Evolutionary conservation across 2,329 filamentous ascomycete species (phyloP), one percentile per base, ranked within the genome.

Genomic region (Penicillium palitans): DNA sequence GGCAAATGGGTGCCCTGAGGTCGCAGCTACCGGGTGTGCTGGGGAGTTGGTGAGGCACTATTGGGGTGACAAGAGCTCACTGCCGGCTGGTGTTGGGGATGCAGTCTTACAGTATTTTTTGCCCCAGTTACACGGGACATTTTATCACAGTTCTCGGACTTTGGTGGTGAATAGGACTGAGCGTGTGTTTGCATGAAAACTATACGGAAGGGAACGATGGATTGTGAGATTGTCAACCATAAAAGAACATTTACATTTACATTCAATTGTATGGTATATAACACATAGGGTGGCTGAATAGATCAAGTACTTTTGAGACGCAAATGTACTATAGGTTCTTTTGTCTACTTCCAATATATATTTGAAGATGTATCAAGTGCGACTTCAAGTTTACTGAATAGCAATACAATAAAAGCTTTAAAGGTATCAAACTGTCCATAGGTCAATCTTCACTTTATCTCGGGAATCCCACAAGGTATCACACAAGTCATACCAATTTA

Each of bases 11-110:
- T 65, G 55, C 39, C 62, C 64, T 8, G 60, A 59, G 24, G 42
- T 50, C 17, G 49, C 58, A 31, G 27, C 59, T 50, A 58, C 50
- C 2, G 58, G 58, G 8, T 66, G 64, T 25, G 45, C 24, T 37
- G 59, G 64, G 13, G 57, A 60, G 45, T 55, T 65, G 17, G 54
- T 65, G 21, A 53, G 58, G 6, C 63, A 66, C 35, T 66, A 65
- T 49, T 66, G 62, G 63, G 44, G 44, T 12, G 50, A 54, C 24
- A 66, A 66, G 48, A 25, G 10, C 5, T 50, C 56, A 15, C 46
- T 63, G 24, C 37, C 56, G 17, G 39, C 41, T 13, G 52, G 51
- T 12, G 57, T 60, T 17, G 51, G 55, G 6, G 56, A 65, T 50
- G 55, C 54, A 10, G 21, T 64, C 17, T 46, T 63, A 52, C 55